Evolutionary conservation across 768 basidiomycete genomes (phyloP), one percentile per base, ranked within the genome.

Genomic region (Calvatia gigantea): DNA sequence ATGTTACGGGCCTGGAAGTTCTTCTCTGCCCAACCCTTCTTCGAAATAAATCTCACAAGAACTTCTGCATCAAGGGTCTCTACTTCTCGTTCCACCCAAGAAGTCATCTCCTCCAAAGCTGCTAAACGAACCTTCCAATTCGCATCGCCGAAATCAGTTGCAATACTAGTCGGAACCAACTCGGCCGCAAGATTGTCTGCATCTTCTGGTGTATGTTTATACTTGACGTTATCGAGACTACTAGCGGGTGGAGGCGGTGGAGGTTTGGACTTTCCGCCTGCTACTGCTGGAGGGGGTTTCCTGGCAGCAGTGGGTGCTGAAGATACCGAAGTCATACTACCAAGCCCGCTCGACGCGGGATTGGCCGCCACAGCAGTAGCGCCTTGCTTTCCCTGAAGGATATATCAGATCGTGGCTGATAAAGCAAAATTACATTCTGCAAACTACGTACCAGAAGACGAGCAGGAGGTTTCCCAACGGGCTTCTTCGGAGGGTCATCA

Each of bases 11-110:
- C 95, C 75, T 99, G 96, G 62, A 99, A 99, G 65, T 98, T 99
- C 77, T 97, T 98, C 74, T 99, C 97, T n/a, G 79, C 82, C 94
- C 94, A 98, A 2, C 95, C 94, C 60, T 91, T 93, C 77, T 96
- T 98, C 3, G 83, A 86, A 57, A 98, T 71, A 61, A 89, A 86
- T 23, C 96, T 80, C 17, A 98, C 83, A 33, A 99, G 64, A 4
- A 99, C 84, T 69, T 99, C 97, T 11, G 88, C 85, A 61, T 99
- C 96, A 1, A 91, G 71, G 0, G 77, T 75, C 31, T 81, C 77
- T 11, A 84, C 79, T 27, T 80, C 77, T 0, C 76, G 80, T 56
- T 93, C 86, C 4, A 94, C 72, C 96, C 97, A 98, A 4, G 75
- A 70, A 1, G 80, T 76, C 84, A 98, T 80, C 66, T 89, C 90